phyloP scores from a whole-genome alignment of 1,139 yeast species.

The Geotrichum macrosporum region DNA sequence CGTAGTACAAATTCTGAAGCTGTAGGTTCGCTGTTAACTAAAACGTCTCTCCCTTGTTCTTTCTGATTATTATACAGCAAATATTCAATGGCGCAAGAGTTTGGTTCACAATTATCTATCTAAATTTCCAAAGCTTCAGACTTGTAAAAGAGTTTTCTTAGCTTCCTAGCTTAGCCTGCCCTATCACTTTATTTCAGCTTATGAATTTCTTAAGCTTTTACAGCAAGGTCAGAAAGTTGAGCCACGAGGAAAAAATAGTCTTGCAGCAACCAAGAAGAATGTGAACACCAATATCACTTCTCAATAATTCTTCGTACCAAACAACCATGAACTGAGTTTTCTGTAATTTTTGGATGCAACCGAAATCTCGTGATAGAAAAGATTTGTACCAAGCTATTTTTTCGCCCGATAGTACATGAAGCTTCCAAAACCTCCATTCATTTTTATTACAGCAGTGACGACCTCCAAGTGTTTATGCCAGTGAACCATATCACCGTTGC shows the following conservation, averaged over 20 bases:
- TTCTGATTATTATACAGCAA: slow-evolving; percentile 53
- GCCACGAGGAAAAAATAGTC: slow-evolving; percentile 62
- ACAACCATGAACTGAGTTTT: slow-evolving; percentile 33
- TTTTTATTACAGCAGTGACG: slow-evolving; percentile 57
- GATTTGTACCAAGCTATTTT: slow-evolving; percentile 74
- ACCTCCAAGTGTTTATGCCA: slow-evolving; percentile 61
- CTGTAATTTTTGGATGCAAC: slow-evolving; percentile 48
- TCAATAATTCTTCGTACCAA: slow-evolving; percentile 50
- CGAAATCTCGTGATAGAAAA: slow-evolving; percentile 75
- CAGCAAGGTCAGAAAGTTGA: slow-evolving; percentile 60
- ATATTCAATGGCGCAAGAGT: slow-evolving; percentile 45
- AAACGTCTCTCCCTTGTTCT: slow-evolving; percentile 65
- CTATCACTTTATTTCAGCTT: not conserved
- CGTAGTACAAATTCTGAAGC: slow-evolving; percentile 55
- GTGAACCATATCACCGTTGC: slow-evolving; percentile 67
- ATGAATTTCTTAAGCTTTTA: slow-evolving; percentile 38
- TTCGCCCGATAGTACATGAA: slow-evolving; percentile 54
- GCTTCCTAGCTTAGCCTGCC: not conserved
- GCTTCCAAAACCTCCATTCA: slow-evolving; percentile 53
- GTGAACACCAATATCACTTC: slow-evolving; percentile 45
- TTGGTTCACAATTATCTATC: slow-evolving; percentile 54
- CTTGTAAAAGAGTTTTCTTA: slow-evolving; percentile 24
- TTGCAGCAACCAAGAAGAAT: slow-evolving; percentile 73
- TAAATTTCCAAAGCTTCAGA: slow-evolving; percentile 48
- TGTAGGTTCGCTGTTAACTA: slow-evolving; percentile 68